These are phyloP conservation scores for Ascochyta viciae-villosae DNA, from an alignment of 2,329 filamentous ascomycete genomes.

Conservation along the genomic window DNA sequence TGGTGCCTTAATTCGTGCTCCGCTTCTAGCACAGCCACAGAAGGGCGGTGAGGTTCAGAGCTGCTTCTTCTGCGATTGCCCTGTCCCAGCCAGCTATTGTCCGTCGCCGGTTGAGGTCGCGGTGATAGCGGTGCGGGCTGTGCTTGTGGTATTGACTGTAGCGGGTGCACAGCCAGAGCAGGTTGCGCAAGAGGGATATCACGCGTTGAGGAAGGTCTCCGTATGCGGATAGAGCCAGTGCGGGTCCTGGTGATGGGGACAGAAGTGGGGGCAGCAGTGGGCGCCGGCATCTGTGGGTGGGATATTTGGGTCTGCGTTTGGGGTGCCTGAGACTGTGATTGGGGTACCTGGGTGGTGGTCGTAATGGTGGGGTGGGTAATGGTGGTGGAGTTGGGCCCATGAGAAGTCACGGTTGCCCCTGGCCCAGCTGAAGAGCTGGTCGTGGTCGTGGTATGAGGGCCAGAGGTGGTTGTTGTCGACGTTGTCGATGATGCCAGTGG, in stretches of 20 bases:
- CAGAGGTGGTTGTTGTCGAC: constrained; percentile 38
- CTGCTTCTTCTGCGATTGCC: constrained; percentile 40
- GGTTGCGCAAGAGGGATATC: constrained; percentile 8
- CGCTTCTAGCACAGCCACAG: constrained; percentile 28
- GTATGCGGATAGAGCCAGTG: constrained; percentile 40
- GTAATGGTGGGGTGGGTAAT: constrained; percentile 39
- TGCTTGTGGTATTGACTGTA: constrained; percentile 15
- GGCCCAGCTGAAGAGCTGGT: constrained; percentile 28
- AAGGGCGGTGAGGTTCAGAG: constrained; percentile 42
- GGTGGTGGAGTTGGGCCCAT: constrained; percentile 35
- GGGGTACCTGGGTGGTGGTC: constrained; percentile 31
- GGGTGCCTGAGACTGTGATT: not conserved
- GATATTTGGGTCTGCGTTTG: not conserved
- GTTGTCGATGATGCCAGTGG: constrained; percentile 25
- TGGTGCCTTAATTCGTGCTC: constrained; percentile 39
- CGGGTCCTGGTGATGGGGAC: constrained; percentile 19
- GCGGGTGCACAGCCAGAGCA: constrained; percentile 3
- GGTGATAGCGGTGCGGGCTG: constrained; percentile 4
- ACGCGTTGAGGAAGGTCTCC: constrained; percentile 25
- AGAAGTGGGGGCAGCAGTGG: constrained; percentile 17
- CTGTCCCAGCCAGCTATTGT: constrained; percentile 27
- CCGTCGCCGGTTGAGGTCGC: constrained; percentile 8
- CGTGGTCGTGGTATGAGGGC: constrained; percentile 41
- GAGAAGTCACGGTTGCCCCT: constrained; percentile 29
- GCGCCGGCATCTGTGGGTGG: constrained; percentile 19